Base-by-base conservation (phyloP, 768 basidiomycete genomes). In the Tricholoma sp. region DNA sequence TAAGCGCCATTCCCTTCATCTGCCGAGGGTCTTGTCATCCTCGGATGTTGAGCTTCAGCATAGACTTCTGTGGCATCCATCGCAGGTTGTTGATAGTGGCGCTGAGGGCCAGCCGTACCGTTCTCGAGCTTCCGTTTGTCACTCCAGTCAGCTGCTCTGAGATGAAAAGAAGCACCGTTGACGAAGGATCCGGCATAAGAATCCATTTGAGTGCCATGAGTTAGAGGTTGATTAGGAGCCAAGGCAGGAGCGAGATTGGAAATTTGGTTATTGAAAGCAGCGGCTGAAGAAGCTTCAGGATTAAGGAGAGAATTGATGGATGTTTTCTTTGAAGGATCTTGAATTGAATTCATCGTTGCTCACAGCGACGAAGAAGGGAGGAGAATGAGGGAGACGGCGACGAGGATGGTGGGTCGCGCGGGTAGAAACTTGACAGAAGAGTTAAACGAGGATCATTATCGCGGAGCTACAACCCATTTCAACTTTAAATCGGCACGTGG, bases 71-170 rank as follows among this genome's bases (percentile, higher is more conserved):
- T n/a, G 11, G 36, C 4, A 28, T 56, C 54, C 32, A 57, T 69
- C 28, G 69, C 65, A 49, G 57, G 60, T 39, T 57, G 57, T 58
- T 50, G 65, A 63, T 28, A 65, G 69, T 63, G 61, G 28, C 57
- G 56, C 29, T 49, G 47, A 17, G 47, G n/a, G 29, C 6, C n/a
- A n/a, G 29, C 8, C 18, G 44, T n/a, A 2, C 52, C 42, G 34
- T 57, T 57, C 12, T 61, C 58, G 12, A 11, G 37, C 69, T 59
- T 70, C 74, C 51, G 61, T 39, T 59, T 58, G 1, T 59, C 60
- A 18, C 65, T 68, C 84, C 86, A 87, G 63, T 70, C 82, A 5
- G 86, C 86, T 10, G 83, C 80, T 39, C 83, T 77, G n/a, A 87
- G 78, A 63, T 80, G 76, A 62, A 76, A 87, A 20, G 77, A 67